Base-by-base conservation (phyloP, 2,329 filamentous ascomycete genomes). In the Phyllosticta ampelicida region DNA sequence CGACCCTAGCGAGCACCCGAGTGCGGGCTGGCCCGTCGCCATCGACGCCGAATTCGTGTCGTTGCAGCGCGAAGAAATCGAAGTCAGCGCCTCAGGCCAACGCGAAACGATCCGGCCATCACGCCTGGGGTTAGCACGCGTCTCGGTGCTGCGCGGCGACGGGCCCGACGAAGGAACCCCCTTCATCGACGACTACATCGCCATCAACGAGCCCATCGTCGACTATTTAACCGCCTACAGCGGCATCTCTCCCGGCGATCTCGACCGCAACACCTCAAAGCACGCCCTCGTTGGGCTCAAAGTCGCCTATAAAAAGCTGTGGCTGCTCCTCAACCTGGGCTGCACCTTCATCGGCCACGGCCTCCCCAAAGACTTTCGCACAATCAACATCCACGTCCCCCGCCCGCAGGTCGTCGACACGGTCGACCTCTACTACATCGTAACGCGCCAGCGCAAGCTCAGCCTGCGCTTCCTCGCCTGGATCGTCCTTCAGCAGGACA, bases 121-220 rank as follows among this genome's bases (percentile, higher is more conserved):
- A 62, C 90, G 91, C 28, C 89, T 94, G 64, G 92, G 91, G 0
- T 81, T 99, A 11, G 94, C 92, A n/a, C 84, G 94, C 61, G 90
- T 95, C 1, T 97, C 91, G 0, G 90, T 96, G 1, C 80, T 97
- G 11, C 84, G 95, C 21, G 91, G 91, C 9, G 75, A 82, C 55
- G 92, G 90, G 19, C 80, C 86, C 62, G 76, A 86, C 48, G 89
- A 95, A 70, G 90, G 90, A 0, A 72, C 86, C 0, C 89, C 94
- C 0, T 97, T 97, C 68, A 95, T 99, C 62, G 94, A 99, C 68
- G 94, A 99, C 73, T 99, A 99, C 71, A 96, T 99, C 62, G 85
- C 85, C 29, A 92, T 95, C 66, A 86, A 86, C 61, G 94, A 97
- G 68, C 86, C 87, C 0, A 89, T 99, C 21, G 89, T 97, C 60